Evolutionary conservation across 441 rosid species (phyloP), one percentile per base, ranked within the genome.

Genomic region (Macaranga tanarius): DNA sequence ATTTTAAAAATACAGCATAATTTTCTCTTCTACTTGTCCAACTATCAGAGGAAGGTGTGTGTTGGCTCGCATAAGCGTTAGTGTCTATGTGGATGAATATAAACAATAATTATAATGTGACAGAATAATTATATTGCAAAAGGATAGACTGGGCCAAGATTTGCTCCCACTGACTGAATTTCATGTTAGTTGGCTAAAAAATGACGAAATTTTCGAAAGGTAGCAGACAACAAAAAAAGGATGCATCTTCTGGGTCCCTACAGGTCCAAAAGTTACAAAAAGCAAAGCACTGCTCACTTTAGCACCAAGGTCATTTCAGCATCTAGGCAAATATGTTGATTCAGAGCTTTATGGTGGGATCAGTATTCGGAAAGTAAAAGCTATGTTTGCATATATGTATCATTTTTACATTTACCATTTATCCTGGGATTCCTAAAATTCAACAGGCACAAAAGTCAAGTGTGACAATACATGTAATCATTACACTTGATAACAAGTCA

Each of bases 371-470:
- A 44, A 69, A 75, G 63, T 20, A 4, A 62, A 75, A 62, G 78
- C 28, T 62, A 34, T 34, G 15, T 48, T 50, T 61, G 12, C 54
- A 40, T 62, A 47, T 15, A 12, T 57, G 23, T 25, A 10, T 16
- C 71, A n/a, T n/a, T n/a, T 75, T 66, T 70, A 75, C 65, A 70
- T 65, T 70, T 72, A 73, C 66, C 74, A 48, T 69, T 75, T 44
- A 67, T 65, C 74, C 73, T 77, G 47, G 81, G 78, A 73, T 77
- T 69, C 81, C 81, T 67, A 73, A 73, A 75, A 75, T 72, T 82
- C 83, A 70, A 71, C 76, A 71, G 60, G 11, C 50, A 70, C 70
- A 72, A 72, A 71, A 72, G 79, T 74, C 77, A 72, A 74, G 77
- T 26, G 75, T 60, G 71, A 71, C 51, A 17, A 10, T 42, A 45